These are phyloP conservation scores for Colletotrichum lupini DNA, from an alignment of 2,329 filamentous ascomycete species.

Conservation along the genomic window DNA sequence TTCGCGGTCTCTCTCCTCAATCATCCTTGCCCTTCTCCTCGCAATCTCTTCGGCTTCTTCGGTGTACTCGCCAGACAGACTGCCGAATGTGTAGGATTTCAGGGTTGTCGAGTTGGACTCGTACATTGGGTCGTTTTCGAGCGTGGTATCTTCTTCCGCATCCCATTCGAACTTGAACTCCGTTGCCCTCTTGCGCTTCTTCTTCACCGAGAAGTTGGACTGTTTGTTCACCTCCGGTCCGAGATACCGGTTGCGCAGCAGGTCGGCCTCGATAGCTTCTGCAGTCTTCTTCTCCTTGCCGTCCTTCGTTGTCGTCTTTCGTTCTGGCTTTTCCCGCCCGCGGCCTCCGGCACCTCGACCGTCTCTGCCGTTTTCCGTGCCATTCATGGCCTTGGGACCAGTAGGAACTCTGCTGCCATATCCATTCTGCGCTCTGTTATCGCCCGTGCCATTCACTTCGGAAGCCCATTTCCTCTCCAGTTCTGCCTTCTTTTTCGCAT, in stretches of 20 bases:
- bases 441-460: conserved; percentile 43
- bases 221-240: conserved; percentile 85
- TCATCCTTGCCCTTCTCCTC: conserved; percentile 71
- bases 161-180: conserved; percentile 99
- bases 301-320: conserved; percentile 56
- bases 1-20: conserved; percentile 80
- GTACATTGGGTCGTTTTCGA: conserved; percentile 85
- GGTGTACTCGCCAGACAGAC: conserved; percentile 63
- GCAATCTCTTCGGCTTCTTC: conserved; percentile 66
- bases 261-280: conserved; percentile 77
- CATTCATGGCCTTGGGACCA: conserved; percentile 29
- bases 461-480: conserved; percentile 60
- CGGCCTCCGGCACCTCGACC: conserved; percentile 50
- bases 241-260: conserved; percentile 87
- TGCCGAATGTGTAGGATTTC: conserved; percentile 54
- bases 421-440: conserved; percentile 58
- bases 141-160: conserved; percentile 89
- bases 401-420: conserved; percentile 46
- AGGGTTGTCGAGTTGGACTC: conserved; percentile 32
- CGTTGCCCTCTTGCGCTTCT: conserved; percentile 91
- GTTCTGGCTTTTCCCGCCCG: conserved; percentile 53
- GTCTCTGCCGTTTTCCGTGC: conserved; percentile 49
- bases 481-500: conserved; percentile 79
- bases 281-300: conserved; percentile 52
- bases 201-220: conserved; percentile 92